Evolutionary conservation across 371 early-diverging fungal species (phyloP).

Genomic region (Mortierella sp.): DNA sequence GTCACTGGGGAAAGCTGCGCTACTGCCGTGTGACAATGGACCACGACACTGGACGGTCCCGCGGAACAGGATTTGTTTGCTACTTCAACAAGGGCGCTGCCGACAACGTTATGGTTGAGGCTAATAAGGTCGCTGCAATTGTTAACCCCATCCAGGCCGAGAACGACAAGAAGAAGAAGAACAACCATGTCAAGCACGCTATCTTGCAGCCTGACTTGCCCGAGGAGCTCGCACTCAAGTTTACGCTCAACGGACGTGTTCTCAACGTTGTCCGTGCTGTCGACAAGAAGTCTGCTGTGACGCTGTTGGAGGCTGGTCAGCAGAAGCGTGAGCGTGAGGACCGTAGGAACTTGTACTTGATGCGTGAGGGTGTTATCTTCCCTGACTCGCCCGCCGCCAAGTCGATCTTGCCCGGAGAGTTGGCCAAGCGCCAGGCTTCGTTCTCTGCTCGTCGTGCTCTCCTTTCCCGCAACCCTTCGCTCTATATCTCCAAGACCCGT

Average conservation of each 20-base stretch:
- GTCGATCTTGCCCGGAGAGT: slow-evolving; percentile 76
- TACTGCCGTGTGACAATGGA: slow-evolving; percentile 91
- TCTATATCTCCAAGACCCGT: slow-evolving; percentile 90
- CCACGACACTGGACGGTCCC: slow-evolving; percentile 81
- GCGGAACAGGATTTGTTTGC: slow-evolving; percentile 95
- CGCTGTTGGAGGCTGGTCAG: slow-evolving; percentile 74
- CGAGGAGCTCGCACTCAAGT: slow-evolving; percentile 67
- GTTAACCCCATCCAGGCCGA: slow-evolving; percentile 43
- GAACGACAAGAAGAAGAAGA: slow-evolving; percentile 59
- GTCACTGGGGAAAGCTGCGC: slow-evolving; percentile 81
- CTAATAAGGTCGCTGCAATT: slow-evolving; percentile 67
- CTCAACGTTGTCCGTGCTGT: slow-evolving; percentile 88
- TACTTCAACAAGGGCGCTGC: slow-evolving; percentile 83
- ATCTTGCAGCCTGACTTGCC: slow-evolving; percentile 79
- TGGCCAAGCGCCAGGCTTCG: slow-evolving; percentile 82
- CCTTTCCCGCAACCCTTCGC: slow-evolving; percentile 86
- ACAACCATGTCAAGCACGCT: slow-evolving; percentile 64
- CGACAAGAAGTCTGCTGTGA: slow-evolving; percentile 75
- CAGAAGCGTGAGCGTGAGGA: slow-evolving; percentile 81
- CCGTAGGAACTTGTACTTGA: slow-evolving; percentile 82
- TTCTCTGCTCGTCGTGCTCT: slow-evolving; percentile 84
- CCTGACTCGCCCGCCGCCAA: slow-evolving; percentile 87
- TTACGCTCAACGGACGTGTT: slow-evolving; percentile 87
- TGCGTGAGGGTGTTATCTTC: slow-evolving; percentile 85
- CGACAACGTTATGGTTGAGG: slow-evolving; percentile 78